phyloP scores from a whole-genome alignment of 2,329 filamentous ascomycete species.

The Arthrocladium fulminans region DNA sequence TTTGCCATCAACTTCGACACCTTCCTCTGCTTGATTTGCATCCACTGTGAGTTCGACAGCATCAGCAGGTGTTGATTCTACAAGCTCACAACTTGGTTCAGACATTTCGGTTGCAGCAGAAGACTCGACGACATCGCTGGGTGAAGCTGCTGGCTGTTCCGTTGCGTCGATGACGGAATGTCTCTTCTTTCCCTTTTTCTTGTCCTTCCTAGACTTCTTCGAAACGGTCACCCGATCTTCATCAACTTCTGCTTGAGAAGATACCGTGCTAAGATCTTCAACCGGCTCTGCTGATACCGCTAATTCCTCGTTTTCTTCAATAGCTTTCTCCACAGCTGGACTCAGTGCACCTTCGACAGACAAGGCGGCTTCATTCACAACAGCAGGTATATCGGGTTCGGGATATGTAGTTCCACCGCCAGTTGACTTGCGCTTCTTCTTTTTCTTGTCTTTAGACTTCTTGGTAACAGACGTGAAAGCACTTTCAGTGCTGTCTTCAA shows the following conservation, averaged over 20 bases:
- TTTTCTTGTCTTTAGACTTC: constrained; percentile 11
- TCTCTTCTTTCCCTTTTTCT: constrained; percentile 15
- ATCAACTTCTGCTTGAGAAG: neutral
- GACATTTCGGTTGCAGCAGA: too few species aligned
- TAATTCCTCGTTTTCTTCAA: neutral
- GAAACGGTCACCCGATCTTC: neutral
- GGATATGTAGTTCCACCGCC: neutral
- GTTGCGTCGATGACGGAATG: neutral
- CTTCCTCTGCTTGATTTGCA: neutral
- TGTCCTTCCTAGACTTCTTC: constrained; percentile 17
- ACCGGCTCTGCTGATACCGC: neutral
- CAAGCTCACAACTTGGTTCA: too few species aligned
- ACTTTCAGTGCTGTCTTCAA: too few species aligned
- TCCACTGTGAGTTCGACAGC: neutral
- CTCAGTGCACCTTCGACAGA: neutral
- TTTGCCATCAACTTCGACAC: neutral
- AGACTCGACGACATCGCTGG: too few species aligned
- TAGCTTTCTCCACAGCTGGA: neutral
- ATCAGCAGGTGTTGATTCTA: too few species aligned
- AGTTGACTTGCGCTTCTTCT: constrained; percentile 11
- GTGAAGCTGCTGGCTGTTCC: neutral
- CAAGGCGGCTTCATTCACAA: neutral
- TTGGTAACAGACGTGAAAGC: too few species aligned
- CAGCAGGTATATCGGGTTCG: neutral
- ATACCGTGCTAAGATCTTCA: too few species aligned